These are phyloP conservation scores for Dipodascus geniculatus DNA, from an alignment of 805 yeast genomes.

Conservation along the genomic window DNA sequence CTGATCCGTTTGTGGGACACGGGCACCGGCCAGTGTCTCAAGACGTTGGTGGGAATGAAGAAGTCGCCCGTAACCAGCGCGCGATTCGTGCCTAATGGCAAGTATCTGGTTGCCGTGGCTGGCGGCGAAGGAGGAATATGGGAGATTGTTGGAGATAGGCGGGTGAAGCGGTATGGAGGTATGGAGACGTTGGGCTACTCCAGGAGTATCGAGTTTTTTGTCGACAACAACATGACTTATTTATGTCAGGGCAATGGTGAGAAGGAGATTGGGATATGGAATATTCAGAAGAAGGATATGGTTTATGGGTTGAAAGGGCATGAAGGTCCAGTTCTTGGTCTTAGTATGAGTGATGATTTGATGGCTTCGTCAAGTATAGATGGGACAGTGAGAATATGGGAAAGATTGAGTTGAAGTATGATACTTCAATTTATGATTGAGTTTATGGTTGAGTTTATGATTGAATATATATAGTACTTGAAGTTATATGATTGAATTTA, in stretches of 20 bases:
- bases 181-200: slow-evolving; percentile 10
- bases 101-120: slow-evolving; percentile 63
- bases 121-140: slow-evolving; percentile 74
- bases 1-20: slow-evolving; percentile 79
- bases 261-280: slow-evolving; percentile 50
- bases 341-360: slow-evolving; percentile 14
- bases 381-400: slow-evolving; percentile 8
- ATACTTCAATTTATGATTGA: too few species aligned
- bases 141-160: slow-evolving; percentile 76
- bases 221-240: slow-evolving; percentile 30
- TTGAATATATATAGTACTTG: too few species aligned
- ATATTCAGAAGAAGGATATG: slow-evolving; percentile 47
- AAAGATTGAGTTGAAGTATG: too few species aligned
- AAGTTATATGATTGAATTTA: too few species aligned
- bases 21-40: slow-evolving; percentile 80
- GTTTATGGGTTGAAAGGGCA: slow-evolving; percentile 22
- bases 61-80: slow-evolving; percentile 69
- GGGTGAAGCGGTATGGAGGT: slow-evolving; percentile 53
- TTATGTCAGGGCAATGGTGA: slow-evolving; percentile 49
- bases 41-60: slow-evolving; percentile 74
- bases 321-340: slow-evolving; percentile 16
- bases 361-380: slow-evolving; percentile 16
- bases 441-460: too few species aligned
- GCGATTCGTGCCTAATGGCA: slow-evolving; percentile 68
- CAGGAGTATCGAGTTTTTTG: slow-evolving; percentile 33